phyloP scores from a whole-genome alignment of 2,329 filamentous ascomycete species.

The Colletotrichum lini region DNA sequence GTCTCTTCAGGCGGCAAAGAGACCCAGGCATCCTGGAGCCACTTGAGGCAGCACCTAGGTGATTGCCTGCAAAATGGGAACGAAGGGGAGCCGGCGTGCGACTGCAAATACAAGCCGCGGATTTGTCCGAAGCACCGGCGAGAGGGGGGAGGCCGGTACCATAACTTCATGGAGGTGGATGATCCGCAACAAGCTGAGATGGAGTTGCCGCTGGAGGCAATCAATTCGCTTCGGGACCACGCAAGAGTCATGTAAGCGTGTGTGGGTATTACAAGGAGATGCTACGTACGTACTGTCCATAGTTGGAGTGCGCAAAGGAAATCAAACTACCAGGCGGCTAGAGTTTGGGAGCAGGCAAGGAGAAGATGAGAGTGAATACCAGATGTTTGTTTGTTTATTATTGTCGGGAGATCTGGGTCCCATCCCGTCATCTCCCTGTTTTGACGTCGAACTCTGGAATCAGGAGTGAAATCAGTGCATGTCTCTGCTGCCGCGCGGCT shows the following conservation, averaged over 20 bases:
- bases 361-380: conserved; percentile 17
- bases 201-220: conserved; percentile 28
- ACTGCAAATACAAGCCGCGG: conserved; percentile 24
- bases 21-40: conserved; percentile 4
- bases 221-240: conserved; percentile 1
- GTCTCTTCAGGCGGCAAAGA: not conserved
- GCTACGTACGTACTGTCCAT: not conserved
- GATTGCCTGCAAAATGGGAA: not conserved
- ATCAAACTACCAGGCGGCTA: conserved; percentile 6
- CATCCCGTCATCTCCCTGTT: conserved; percentile 3
- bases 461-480: conserved; percentile 6
- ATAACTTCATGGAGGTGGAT: conserved; percentile 31
- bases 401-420: not conserved
- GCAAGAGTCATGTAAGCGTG: not conserved
- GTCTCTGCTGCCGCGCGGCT: conserved; percentile 25
- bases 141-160: conserved; percentile 5
- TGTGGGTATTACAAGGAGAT: not conserved
- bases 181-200: conserved; percentile 11
- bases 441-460: conserved; percentile 1
- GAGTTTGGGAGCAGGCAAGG: conserved; percentile 2
- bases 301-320: not conserved
- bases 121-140: conserved; percentile 10
- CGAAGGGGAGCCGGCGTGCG: not conserved
- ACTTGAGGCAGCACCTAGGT: conserved; percentile 1
- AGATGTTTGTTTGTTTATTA: conserved; percentile 25